Evolutionary conservation across 305 asterid species (phyloP).

Genomic region (Petunia hybrid): DNA sequence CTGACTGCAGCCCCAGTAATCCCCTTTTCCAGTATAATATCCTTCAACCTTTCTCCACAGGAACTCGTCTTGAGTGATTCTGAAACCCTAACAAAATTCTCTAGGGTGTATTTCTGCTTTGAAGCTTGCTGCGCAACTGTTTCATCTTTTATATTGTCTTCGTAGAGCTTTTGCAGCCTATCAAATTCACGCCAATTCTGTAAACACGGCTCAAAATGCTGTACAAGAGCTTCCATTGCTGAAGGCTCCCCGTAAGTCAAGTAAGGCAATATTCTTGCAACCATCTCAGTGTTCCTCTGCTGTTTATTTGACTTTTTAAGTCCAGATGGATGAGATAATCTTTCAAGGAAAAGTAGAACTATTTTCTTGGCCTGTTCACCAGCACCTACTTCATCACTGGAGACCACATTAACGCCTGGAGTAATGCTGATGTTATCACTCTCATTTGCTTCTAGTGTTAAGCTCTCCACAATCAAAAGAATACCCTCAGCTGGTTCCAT

Average conservation of each 20-base stretch:
- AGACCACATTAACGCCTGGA: constrained; percentile 74
- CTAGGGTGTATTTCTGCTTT: constrained; percentile 89
- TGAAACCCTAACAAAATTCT: constrained; percentile 95
- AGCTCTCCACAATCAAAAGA: constrained; percentile 90
- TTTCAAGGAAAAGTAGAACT: constrained; percentile 93
- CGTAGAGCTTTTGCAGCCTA: constrained; percentile 70
- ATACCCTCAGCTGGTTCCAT: constrained; percentile 99
- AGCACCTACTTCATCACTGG: constrained; percentile 87
- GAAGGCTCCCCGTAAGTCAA: constrained; percentile 97
- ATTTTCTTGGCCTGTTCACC: constrained; percentile 99
- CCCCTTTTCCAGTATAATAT: constrained; percentile 94
- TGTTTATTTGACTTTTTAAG: constrained; percentile 90
- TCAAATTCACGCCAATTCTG: constrained; percentile 91
- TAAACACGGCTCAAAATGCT: constrained; percentile 94
- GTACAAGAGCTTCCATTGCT: constrained; percentile 97
- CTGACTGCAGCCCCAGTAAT: constrained; percentile 82
- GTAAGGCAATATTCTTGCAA: constrained; percentile 98
- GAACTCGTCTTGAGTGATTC: constrained; percentile 97
- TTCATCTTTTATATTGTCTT: constrained; percentile 84
- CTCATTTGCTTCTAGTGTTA: constrained; percentile 97
- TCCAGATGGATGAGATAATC: constrained; percentile 95
- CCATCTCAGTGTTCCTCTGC: constrained; percentile 99
- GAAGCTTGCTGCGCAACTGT: constrained; percentile 73
- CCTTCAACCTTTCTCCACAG: constrained; percentile 98
- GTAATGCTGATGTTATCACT: constrained; percentile 84